Evolutionary conservation across 2,329 filamentous ascomycete genomes (phyloP).

Genomic region (Pyrenochaeta sp.): DNA sequence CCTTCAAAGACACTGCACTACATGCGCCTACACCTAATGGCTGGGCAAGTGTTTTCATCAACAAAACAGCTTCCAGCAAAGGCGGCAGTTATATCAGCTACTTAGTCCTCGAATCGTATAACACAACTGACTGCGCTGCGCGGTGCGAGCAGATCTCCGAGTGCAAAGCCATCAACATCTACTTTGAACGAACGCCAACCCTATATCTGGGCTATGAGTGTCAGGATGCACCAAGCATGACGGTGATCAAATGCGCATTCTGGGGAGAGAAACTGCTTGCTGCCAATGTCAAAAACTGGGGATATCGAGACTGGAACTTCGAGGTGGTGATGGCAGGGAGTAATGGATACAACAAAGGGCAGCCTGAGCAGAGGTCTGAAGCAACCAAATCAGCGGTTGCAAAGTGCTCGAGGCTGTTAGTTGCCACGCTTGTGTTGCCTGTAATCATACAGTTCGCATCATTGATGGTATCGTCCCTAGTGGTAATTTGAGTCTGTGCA

Average conservation of each 20-base stretch:
- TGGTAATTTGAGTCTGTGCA: too few relatives aligned
- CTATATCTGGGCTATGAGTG: conserved; percentile 17
- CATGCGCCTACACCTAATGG: conserved; percentile 31
- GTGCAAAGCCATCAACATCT: conserved; percentile 36
- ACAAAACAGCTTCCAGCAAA: conserved; percentile 34
- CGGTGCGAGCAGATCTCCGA: conserved; percentile 20
- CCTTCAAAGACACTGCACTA: conserved; percentile 20
- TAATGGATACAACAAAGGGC: conserved; percentile 28
- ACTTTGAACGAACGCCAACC: conserved; percentile 31
- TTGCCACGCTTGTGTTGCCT: neutral
- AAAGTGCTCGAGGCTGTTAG: neutral
- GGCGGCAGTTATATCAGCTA: conserved; percentile 29
- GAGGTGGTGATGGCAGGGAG: conserved; percentile 23
- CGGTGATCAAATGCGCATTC: conserved; percentile 32
- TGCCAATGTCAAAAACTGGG: conserved; percentile 16
- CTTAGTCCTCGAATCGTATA: conserved; percentile 33
- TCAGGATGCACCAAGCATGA: conserved; percentile 24
- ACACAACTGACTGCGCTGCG: conserved; percentile 32
- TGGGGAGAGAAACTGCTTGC: conserved; percentile 22
- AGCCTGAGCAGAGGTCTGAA: neutral
- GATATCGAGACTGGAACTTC: conserved; percentile 18
- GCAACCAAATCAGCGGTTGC: neutral
- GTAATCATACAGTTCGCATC: too few relatives aligned
- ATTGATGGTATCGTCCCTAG: too few relatives aligned
- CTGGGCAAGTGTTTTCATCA: conserved; percentile 34